Conservation (phyloP, 176 grass and related monocot genomes). For the Oryza longistaminata region DNA sequence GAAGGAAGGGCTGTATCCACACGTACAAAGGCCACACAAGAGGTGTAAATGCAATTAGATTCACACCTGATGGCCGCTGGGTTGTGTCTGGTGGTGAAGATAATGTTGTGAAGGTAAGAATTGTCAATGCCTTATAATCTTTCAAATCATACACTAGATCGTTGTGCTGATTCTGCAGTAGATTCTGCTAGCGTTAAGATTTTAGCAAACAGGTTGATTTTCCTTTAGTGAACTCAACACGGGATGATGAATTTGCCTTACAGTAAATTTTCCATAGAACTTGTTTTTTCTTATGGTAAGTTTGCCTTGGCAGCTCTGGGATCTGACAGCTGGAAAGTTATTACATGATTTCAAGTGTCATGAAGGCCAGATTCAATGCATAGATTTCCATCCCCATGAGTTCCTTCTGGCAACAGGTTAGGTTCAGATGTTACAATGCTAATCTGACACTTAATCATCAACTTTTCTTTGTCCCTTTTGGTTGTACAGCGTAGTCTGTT, state of each 20-base stretch:
- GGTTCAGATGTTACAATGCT: constrained; percentile 30
- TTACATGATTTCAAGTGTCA: constrained; percentile 93
- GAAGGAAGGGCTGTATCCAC: constrained; percentile 91
- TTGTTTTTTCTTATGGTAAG: constrained; percentile 1
- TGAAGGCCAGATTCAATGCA: constrained; percentile 96
- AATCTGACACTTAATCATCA: constrained; percentile 24
- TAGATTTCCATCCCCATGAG: constrained; percentile 98
- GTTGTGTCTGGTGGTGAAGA: constrained; percentile 97
- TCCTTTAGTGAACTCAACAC: constrained; percentile 7
- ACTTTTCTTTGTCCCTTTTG: constrained; percentile 32
- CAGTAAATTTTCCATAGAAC: neutral
- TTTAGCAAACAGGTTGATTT: neutral
- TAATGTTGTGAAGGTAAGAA: constrained; percentile 83
- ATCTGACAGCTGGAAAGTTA: constrained; percentile 93
- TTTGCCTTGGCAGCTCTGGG: constrained; percentile 72
- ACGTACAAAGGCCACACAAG: constrained; percentile 94
- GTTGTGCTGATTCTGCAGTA: neutral
- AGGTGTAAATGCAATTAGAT: constrained; percentile 93
- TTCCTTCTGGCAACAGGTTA: constrained; percentile 97
- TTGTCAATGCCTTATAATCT: constrained; percentile 18
- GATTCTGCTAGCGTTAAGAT: neutral
- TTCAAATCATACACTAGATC: neutral
- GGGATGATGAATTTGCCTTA: neutral
- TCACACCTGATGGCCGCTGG: constrained; percentile 96
- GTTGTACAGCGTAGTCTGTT: constrained; percentile 16